Base-by-base conservation (phyloP, 306 rosid species). In the Canavalia ensiformis region DNA sequence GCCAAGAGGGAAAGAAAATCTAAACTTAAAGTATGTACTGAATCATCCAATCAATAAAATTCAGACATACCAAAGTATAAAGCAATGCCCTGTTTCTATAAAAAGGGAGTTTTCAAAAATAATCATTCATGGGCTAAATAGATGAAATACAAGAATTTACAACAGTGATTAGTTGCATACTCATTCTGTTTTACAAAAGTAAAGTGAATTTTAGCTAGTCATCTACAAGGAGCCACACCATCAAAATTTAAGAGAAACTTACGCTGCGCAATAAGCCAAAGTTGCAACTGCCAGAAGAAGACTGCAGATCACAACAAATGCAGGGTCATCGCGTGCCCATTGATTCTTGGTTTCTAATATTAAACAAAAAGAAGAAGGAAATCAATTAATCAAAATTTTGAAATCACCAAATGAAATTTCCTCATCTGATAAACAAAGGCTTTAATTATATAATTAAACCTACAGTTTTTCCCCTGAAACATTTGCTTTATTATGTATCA, bases 271-370 rank as follows among this genome's bases (percentile, higher is more conserved):
- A 84, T 93, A 96, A 42, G 99, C 98, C 90, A 89, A 82, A 67
- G 94, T 86, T 75, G 99, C 91, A 83, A 96, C 91, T 18, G 87
- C 81, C 90, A 96, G 80, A 88, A 96, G 97, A 89, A 96, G 91
- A 86, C 94, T 93, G 92, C 97, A 96, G 89, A 96, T 93, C 90
- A 96, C 99, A 92, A 93, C 89, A 90, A 96, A 96, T 85, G 97
- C 99, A 87, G 99, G 99, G 82, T 96, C 99, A 54, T 96, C 99
- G 33, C 99, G 99, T 72, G 99, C 98, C 99, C 99, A 96, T 86
- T 96, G 99, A 77, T 96, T 96, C 94, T 96, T 96, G 88, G 99
- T 96, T 92, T 96, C 99, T 96, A 95, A 85, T 74, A 74, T 81
- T 83, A 67, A 88, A 80, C 46, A 83, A 72, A 13, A 62, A 63